Conservation (phyloP, 345 rosid species). For the Draba incana region DNA sequence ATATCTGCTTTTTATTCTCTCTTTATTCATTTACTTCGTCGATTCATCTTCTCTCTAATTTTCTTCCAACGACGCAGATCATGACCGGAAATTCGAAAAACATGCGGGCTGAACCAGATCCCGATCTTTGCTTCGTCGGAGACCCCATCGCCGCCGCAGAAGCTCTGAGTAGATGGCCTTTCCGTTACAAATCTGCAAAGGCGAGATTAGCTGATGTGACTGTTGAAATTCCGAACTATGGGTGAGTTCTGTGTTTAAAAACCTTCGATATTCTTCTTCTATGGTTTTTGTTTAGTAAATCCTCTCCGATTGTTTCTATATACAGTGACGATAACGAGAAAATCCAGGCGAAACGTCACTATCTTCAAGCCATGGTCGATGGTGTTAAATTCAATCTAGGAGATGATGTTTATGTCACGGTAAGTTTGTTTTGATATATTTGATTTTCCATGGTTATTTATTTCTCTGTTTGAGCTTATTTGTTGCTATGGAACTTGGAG, state of each 20-base stretch:
- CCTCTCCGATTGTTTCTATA: no score
- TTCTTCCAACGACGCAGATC: no score
- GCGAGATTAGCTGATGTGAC: no score
- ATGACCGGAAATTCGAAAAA: no score
- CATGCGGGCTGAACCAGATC: neutral
- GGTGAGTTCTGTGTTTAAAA: conserved; percentile 12
- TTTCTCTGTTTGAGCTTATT: no score
- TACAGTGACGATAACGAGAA: conserved; percentile 20
- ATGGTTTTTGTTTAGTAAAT: neutral
- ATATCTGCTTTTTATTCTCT: no score
- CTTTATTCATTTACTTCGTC: no score
- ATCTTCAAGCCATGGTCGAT: conserved; percentile 40
- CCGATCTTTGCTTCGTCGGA: conserved; percentile 31
- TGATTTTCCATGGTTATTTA: no score
- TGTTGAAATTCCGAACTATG: neutral
- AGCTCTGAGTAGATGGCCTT: conserved; percentile 45
- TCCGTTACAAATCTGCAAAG: conserved; percentile 23
- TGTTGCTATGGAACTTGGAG: neutral
- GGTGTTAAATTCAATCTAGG: conserved; percentile 36
- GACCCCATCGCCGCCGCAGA: conserved; percentile 34
- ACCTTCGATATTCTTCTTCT: neutral
- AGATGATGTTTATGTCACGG: conserved; percentile 46
- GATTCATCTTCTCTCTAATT: no score
- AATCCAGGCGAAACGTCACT: conserved; percentile 42
- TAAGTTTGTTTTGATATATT: no score